Evolutionary conservation across 768 basidiomycete species (phyloP).

Genomic region (Boletus edulis): DNA sequence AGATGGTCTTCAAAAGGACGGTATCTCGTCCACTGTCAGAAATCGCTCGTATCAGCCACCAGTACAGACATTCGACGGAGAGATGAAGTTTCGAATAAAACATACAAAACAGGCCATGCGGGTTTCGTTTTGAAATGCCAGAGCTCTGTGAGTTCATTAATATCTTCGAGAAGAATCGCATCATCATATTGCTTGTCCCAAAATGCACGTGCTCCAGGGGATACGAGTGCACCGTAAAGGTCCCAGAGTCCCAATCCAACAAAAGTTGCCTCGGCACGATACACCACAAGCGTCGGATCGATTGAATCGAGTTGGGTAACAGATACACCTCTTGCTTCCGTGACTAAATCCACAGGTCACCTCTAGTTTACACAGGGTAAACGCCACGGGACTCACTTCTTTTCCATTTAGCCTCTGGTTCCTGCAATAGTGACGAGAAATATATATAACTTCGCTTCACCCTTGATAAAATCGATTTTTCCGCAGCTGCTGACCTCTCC

Average conservation of each 20-base stretch:
- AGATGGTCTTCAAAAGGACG: slow-evolving; percentile 90
- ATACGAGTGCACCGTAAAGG: slow-evolving; percentile 82
- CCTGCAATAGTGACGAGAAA: slow-evolving; percentile 94
- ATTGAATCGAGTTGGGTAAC: slow-evolving; percentile 96
- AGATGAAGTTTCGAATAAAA: slow-evolving; percentile 18
- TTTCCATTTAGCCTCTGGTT: slow-evolving; percentile 98
- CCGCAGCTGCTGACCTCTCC: slow-evolving; percentile 56
- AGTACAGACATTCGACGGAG: not conserved
- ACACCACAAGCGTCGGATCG: slow-evolving; percentile 94
- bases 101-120: slow-evolving; percentile 91
- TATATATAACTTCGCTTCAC: slow-evolving; percentile 96
- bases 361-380: not conserved
- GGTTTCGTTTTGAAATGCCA: slow-evolving; percentile 93
- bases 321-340: slow-evolving; percentile 86
- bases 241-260: slow-evolving; percentile 97
- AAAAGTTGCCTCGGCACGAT: slow-evolving; percentile 94
- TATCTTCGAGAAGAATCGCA: slow-evolving; percentile 80
- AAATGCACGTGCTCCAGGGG: slow-evolving; percentile 74
- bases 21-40: slow-evolving; percentile 79
- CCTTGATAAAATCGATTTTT: slow-evolving; percentile 82
- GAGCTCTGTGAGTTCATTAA: slow-evolving; percentile 85
- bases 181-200: slow-evolving; percentile 95
- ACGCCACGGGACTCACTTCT: slow-evolving; percentile 54
- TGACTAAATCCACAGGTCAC: slow-evolving; percentile 43
- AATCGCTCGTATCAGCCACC: not conserved